A percentile compares a stretch with the other conserved stretches of the same genome.
Evolutionary conservation across 805 yeast genomes (phyloP).

Genomic region (Starmerella sp.): DNA sequence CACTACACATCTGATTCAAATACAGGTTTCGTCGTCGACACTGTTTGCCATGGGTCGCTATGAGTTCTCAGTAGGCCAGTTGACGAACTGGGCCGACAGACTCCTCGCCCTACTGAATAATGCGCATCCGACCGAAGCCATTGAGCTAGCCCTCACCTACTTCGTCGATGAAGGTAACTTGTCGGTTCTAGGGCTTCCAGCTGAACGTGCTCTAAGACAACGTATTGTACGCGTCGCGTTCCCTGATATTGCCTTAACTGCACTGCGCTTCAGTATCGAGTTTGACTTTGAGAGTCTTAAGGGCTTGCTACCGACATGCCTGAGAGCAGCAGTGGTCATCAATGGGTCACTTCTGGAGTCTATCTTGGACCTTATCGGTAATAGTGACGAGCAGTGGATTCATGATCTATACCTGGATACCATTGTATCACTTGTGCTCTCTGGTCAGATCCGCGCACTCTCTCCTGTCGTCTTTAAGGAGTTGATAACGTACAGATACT

Average conservation of each 20-base stretch:
- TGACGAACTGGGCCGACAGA: slow-evolving; percentile 61
- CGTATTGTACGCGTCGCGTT: slow-evolving; percentile 41
- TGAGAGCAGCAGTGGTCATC: slow-evolving; percentile 31
- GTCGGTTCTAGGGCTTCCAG: slow-evolving; percentile 48
- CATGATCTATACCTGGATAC: slow-evolving; percentile 38
- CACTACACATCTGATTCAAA: slow-evolving; percentile 22
- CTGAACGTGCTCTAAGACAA: slow-evolving; percentile 35
- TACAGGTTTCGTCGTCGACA: slow-evolving; percentile 35
- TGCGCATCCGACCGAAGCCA: slow-evolving; percentile 44
- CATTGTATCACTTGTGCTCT: slow-evolving; percentile 42
- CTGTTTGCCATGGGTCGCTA: slow-evolving; percentile 44
- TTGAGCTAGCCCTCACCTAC: slow-evolving; percentile 43
- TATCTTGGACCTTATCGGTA: slow-evolving; percentile 36
- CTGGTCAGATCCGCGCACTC: slow-evolving; percentile 36
- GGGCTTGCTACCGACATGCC: slow-evolving; percentile 32
- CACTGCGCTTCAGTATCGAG: slow-evolving; percentile 36
- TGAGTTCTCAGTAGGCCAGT: slow-evolving; percentile 45
- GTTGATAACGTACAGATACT: slow-evolving; percentile 42
- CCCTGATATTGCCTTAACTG: slow-evolving; percentile 45
- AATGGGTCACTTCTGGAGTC: slow-evolving; percentile 32
- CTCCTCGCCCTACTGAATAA: slow-evolving; percentile 39
- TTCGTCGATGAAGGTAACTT: slow-evolving; percentile 42
- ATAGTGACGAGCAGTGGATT: slow-evolving; percentile 23
- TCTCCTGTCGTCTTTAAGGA: slow-evolving; percentile 56
- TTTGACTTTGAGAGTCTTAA: slow-evolving; percentile 26